Percentiles rank a stretch among this genome's conserved stretches.
phyloP scores from a whole-genome alignment of 768 basidiomycete species.

The Suillus spraguei region DNA sequence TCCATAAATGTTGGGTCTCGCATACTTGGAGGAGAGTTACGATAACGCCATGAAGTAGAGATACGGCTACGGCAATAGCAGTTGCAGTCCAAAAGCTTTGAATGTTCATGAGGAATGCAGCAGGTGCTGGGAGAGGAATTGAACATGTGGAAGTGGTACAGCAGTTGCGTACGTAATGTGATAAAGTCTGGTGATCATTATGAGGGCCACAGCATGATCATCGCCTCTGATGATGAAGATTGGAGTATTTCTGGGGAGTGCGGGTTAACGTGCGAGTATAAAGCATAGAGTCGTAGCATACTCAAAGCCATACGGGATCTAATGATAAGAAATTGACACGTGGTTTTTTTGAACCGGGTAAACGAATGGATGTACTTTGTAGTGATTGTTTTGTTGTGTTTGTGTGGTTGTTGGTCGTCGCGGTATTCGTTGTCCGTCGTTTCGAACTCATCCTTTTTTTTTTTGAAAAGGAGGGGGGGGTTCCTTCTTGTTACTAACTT shows the following conservation, averaged over 20 bases:
- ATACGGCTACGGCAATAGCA: slow-evolving; percentile 2
- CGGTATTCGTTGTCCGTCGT: slow-evolving; percentile 8
- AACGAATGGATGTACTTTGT: too few relatives aligned
- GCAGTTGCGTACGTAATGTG: slow-evolving; percentile 1
- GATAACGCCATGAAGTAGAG: slow-evolving; percentile 5
- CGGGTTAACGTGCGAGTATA: too few relatives aligned
- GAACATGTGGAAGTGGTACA: neutral
- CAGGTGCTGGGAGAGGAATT: too few relatives aligned
- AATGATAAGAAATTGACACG: too few relatives aligned
- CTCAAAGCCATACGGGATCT: too few relatives aligned
- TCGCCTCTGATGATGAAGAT: too few relatives aligned
- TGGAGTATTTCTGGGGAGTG: too few relatives aligned
- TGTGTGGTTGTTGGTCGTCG: slow-evolving; percentile 6
- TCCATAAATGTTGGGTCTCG: slow-evolving; percentile 6
- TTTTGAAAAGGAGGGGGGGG: neutral
- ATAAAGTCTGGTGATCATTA: neutral
- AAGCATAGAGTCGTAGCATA: too few relatives aligned
- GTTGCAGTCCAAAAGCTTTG: slow-evolving; percentile 6
- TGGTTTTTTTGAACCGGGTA: too few relatives aligned
- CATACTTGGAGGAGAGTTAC: slow-evolving; percentile 1
- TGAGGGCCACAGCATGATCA: neutral
- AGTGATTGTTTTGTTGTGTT: neutral
- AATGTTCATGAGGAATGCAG: neutral
- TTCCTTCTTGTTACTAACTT: neutral
- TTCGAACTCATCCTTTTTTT: neutral